These are phyloP conservation scores for Hyphopichia khmerensis DNA, from an alignment of 1,139 yeast species.

Conservation along the genomic window DNA sequence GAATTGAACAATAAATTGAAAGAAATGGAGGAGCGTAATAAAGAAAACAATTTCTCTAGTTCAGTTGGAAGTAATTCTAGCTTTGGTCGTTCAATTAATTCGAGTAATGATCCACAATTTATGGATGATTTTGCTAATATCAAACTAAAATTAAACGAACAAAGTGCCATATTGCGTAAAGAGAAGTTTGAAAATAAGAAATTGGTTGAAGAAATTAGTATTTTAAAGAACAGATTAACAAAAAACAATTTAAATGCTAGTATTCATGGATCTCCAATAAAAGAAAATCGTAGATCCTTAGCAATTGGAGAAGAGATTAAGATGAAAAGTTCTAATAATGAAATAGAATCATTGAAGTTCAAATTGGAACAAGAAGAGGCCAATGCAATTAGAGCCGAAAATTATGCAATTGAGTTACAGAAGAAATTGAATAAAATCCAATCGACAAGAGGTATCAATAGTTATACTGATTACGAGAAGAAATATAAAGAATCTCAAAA, in stretches of 20 bases:
- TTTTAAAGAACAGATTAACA: constrained; percentile 46
- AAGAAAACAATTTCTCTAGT: constrained; percentile 24
- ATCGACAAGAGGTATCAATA: constrained; percentile 39
- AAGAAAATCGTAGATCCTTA: constrained; percentile 27
- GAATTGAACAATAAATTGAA: constrained; percentile 11
- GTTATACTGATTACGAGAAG: constrained; percentile 35
- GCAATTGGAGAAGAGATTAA: constrained; percentile 34
- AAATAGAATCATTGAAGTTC: constrained; percentile 35
- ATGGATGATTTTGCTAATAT: constrained; percentile 49
- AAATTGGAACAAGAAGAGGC: constrained; percentile 43
- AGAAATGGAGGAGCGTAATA: constrained; percentile 24
- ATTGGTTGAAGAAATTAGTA: constrained; percentile 55
- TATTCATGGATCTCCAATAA: constrained; percentile 22
- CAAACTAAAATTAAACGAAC: constrained; percentile 54
- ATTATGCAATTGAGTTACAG: constrained; percentile 46
- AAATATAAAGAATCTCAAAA: constrained; percentile 38
- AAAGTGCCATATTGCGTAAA: constrained; percentile 47
- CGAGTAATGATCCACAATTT: constrained; percentile 21
- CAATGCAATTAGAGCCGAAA: constrained; percentile 45
- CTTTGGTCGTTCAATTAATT: neutral
- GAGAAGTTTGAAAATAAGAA: constrained; percentile 56
- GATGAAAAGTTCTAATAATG: constrained; percentile 22
- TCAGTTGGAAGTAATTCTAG: neutral
- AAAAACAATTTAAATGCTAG: constrained; percentile 19
- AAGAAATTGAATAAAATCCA: constrained; percentile 45